Evolutionary conservation across 31 red algal species (phyloP), one percentile per base, ranked within the genome.

Genomic region (Bonnemaisonia californica): DNA sequence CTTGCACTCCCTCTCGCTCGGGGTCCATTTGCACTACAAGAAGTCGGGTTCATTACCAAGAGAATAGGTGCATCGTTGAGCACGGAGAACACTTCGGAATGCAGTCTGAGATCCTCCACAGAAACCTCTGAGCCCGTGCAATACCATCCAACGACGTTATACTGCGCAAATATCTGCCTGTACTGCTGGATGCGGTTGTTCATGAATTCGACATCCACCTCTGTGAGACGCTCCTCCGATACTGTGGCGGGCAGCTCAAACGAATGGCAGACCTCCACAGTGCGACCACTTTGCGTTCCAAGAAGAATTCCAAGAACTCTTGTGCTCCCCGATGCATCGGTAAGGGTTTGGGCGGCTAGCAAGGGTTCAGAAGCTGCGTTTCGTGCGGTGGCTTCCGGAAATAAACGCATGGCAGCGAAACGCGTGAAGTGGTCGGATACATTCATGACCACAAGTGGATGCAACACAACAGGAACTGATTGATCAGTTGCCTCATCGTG

Each of bases 111-210:
- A 48, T 93, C 91, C 40, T 87, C 91, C 16, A 51, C 66, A 1
- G 74, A 35, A 30, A 86, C 27, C 33, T 67, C 64, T 1, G 64
- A 57, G 11, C 91, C 91, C 16, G 76, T 93, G 73, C 68, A 80
- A 35, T 93, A 93, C 91, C 91, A 93, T 19, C 91, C 91, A 7
- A 93, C 77, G 24, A 93, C 83, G 8, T 79, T 71, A 33, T 82
- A 81, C 38, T 84, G 54, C 1, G 77, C 76, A 54, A 93, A 88
- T 31, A 93, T 86, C 54, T 87, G 84, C 27, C 83, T 80, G 62
- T 93, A 87, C 51, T 93, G 91, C 45, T 81, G 57, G 34, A 84
- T 93, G 48, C 90, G 83, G 1, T 47, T 39, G n/a, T 60, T 69
- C 41, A 93, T 79, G 29, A 93, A 93, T 2, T 54, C 68, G 29